Evolutionary conservation across 2,329 filamentous ascomycete genomes (phyloP), one percentile per base, ranked within the genome.

Genomic region (Penicillium capsulatum): DNA sequence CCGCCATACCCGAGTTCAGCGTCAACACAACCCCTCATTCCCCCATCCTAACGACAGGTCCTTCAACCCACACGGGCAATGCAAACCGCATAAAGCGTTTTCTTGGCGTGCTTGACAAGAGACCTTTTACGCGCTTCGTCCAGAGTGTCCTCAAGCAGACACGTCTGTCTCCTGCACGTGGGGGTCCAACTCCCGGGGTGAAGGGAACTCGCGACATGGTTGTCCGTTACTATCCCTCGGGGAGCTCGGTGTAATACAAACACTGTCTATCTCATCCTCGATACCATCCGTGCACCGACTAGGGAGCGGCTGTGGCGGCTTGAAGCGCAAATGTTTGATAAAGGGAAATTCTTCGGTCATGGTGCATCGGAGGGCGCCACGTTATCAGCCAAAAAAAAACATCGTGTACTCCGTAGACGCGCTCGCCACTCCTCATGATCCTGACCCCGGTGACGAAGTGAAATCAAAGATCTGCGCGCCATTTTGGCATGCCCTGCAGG

Each of bases 301-400:
- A 6, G 32, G 40, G 33, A 31, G 53, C 49, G 51, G 53, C 40
- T 53, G 45, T 54, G 44, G 53, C 51, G 47, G 53, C 34, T 47
- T 48, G 30, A 10, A 17, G 17, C 32, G n/a, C 39, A 29, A 37
- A 43, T 16, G 30, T 34, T 41, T 31, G 34, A 29, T 10, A 20
- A 17, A n/a, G 17, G 20, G 24, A 35, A 22, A 22, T 5, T 22
- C 5, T 22, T 22, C 19, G 5, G 5, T 5, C 19, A 22, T 22
- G 17, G 17, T 43, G 34, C n/a, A 38, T 36, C 13, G 13, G 33
- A 33, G 17, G 31, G 26, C 42, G 44, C 40, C 44, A 48, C 42
- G 39, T 36, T 52, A 50, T 48, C 42, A 39, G 32, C 33, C n/a
- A n/a, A n/a, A n/a, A n/a, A n/a, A 31, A 31, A 33, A 24, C 24